phyloP scores from a whole-genome alignment of 768 basidiomycete genomes.

The Auriscalpium vulgare region DNA sequence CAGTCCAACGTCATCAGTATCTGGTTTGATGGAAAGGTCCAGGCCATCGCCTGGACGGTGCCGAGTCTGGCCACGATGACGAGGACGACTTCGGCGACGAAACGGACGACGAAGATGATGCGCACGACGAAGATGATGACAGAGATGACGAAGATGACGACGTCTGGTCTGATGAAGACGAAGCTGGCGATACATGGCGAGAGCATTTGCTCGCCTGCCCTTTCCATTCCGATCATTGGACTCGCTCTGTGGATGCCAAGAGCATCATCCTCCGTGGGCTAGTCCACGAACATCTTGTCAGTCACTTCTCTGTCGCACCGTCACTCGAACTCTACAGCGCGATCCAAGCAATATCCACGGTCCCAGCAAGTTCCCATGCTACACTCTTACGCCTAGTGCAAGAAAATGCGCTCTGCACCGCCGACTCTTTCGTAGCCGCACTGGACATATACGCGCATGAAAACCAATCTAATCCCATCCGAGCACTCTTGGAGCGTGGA shows the following conservation, averaged over 20 bases:
- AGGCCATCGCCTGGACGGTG: constrained; percentile 9
- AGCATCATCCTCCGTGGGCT: constrained; percentile 33
- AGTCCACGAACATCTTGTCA: constrained; percentile 37
- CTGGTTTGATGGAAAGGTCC: no score
- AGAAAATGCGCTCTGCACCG: constrained; percentile 37
- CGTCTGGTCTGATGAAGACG: constrained; percentile 18
- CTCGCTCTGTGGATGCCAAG: constrained; percentile 31
- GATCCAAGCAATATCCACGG: constrained; percentile 31
- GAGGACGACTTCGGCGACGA: constrained; percentile 23
- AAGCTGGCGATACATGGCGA: constrained; percentile 25
- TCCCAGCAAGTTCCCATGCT: constrained; percentile 5
- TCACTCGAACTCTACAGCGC: constrained; percentile 37
- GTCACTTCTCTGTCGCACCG: constrained; percentile 44
- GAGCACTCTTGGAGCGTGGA: constrained; percentile 36
- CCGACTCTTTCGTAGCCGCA: constrained; percentile 47
- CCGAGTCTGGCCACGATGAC: constrained; percentile 26
- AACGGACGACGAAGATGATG: constrained; percentile 24
- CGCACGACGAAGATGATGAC: constrained; percentile 21
- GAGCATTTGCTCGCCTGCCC: constrained; percentile 19
- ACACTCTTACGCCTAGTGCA: constrained; percentile 27
- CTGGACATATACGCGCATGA: constrained; percentile 42
- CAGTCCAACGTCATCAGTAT: not conserved
- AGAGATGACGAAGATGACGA: constrained; percentile 22
- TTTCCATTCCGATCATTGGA: constrained; percentile 48
- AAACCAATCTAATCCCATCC: constrained; percentile 27